Evolutionary conservation across 768 basidiomycete genomes (phyloP), one percentile per base, ranked within the genome.

Genomic region (Agrocybe pediades): DNA sequence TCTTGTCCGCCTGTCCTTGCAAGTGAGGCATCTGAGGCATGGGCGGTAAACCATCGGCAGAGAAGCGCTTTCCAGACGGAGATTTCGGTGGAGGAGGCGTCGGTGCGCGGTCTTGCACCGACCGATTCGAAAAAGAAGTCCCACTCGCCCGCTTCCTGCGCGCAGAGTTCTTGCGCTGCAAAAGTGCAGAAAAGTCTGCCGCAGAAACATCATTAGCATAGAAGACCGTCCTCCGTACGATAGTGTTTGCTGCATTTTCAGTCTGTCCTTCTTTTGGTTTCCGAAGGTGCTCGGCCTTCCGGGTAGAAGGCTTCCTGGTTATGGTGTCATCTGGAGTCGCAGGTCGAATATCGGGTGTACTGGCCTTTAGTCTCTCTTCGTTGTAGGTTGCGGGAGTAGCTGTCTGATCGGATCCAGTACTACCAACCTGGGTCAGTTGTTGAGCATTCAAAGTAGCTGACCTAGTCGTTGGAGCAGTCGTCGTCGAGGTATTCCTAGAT

Each of bases 31-130:
- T 66, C 33, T 80, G 80, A 9, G 90, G 89, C 29, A 91, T 75
- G 9, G 90, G 90, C 40, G 89, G 88, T 2, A 85, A 79, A 30
- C 72, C 72, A 60, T 87, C 85, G 53, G 71, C 75, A 19, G 88
- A 88, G 71, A 91, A 90, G 30, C 87, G 82, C 56, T 79, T 80
- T 26, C 68, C 58, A 17, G 71, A 67, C 43, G 77, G 74, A 4
- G 81, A 72, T 58, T 82, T 82, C 13, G 88, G 84, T 26, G 92
- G 92, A 16, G 91, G 92, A n/a, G 91, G 91, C 7, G 92, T 93
- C 9, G 90, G 91, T 11, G 75, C 87, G 48, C 91, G 87, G 59
- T 93, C 92, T 59, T 89, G 86, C 24, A 92, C 76, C 40, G 91
- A 92, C 52, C 86, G 85, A 59, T 72, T 82, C 0, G 90, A 92